Conservation (phyloP, 2,329 filamentous ascomycete species). For the Coleophoma cylindrospora region DNA sequence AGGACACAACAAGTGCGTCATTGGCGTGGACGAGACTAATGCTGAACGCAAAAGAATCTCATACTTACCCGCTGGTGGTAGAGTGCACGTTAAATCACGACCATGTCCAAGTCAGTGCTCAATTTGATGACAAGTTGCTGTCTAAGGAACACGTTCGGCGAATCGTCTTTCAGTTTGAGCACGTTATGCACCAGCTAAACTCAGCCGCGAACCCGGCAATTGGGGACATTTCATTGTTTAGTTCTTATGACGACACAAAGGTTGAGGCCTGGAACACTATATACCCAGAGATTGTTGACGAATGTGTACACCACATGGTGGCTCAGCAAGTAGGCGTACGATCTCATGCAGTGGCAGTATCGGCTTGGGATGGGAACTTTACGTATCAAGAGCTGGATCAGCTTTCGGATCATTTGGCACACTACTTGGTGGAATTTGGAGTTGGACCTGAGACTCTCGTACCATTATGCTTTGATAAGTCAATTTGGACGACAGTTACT, state of each 20-base stretch:
- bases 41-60: background rate
- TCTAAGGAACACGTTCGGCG: background rate
- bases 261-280: slow-evolving; percentile 5
- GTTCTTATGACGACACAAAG: background rate
- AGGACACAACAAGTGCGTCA: background rate
- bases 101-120: background rate
- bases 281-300: slow-evolving; percentile 3
- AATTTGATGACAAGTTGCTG: background rate
- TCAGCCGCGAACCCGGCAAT: background rate
- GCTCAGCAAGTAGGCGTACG: background rate
- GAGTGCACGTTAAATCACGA: background rate
- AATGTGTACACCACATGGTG: background rate
- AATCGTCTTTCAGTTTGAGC: background rate
- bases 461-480: slow-evolving; percentile 16
- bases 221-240: background rate
- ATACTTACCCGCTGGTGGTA: background rate
- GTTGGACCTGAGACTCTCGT: slow-evolving; percentile 8
- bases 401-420: slow-evolving; percentile 5
- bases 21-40: background rate
- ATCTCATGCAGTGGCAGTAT: slow-evolving; percentile 1
- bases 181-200: background rate
- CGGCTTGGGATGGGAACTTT: slow-evolving; percentile 5
- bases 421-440: slow-evolving; percentile 1
- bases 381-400: slow-evolving; percentile 12
- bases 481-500: slow-evolving; percentile 19